These are phyloP conservation scores for Zarea fungicola DNA, from an alignment of 2,329 filamentous ascomycete genomes.

Conservation along the genomic window DNA sequence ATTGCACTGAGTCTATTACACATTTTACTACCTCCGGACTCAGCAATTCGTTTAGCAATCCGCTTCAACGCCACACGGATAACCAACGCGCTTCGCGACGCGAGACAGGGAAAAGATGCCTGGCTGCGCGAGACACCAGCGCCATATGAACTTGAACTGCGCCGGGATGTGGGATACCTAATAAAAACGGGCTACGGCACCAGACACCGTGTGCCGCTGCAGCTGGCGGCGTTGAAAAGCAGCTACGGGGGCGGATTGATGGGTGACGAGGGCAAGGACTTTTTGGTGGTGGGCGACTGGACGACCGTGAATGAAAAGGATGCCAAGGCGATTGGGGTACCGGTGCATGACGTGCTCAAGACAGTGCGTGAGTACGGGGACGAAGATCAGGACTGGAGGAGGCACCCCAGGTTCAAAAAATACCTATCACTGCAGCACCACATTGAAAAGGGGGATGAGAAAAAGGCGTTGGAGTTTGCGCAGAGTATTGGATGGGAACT, in stretches of 20 bases:
- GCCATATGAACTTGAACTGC: slow-evolving; percentile 39
- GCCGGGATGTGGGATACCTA: slow-evolving; percentile 44
- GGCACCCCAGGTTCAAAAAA: slow-evolving; percentile 33
- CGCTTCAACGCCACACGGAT: slow-evolving; percentile 30
- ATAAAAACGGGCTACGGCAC: slow-evolving; percentile 55
- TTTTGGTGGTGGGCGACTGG: slow-evolving; percentile 49
- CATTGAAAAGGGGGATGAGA: slow-evolving; percentile 33
- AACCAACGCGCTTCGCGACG: slow-evolving; percentile 24
- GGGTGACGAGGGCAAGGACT: slow-evolving; percentile 33
- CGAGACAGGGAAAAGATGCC: slow-evolving; percentile 30
- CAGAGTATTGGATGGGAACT: slow-evolving; percentile 42
- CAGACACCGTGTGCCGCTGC: slow-evolving; percentile 40
- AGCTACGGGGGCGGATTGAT: slow-evolving; percentile 26
- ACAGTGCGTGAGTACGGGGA: slow-evolving; percentile 29
- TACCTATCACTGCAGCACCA: slow-evolving; percentile 35
- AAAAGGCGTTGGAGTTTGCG: slow-evolving; percentile 32
- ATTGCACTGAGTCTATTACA: slow-evolving; percentile 23
- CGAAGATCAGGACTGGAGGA: slow-evolving; percentile 20
- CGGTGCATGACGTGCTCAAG: slow-evolving; percentile 38
- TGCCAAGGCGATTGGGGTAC: slow-evolving; percentile 25
- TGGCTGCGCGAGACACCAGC: slow-evolving; percentile 34
- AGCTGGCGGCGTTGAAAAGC: slow-evolving; percentile 38
- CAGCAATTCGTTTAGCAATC: slow-evolving; percentile 28
- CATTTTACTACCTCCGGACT: slow-evolving; percentile 28
- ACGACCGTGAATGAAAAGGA: slow-evolving; percentile 31